These are phyloP conservation scores for Bruguiera gymnorhiza DNA, from an alignment of 345 rosid genomes.

Conservation along the genomic window DNA sequence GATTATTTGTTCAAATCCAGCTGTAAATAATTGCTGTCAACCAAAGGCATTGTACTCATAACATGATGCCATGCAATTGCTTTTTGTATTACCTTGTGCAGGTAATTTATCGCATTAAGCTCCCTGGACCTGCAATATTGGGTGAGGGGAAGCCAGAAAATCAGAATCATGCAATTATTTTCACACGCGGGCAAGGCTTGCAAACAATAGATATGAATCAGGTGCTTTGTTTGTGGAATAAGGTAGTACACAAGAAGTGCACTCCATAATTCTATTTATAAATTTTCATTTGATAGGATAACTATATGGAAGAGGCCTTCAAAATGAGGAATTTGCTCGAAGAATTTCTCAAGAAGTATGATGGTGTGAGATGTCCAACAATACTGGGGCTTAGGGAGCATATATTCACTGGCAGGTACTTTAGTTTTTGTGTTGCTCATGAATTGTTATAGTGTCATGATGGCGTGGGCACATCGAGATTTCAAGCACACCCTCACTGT, in stretches of 20 bases:
- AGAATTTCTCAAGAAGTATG: conserved; percentile 92
- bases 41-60: not conserved
- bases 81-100: conserved; percentile 23
- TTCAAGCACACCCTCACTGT: not conserved
- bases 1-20: too few species aligned
- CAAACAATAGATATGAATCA: conserved; percentile 99
- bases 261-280: not conserved
- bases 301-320: conserved; percentile 98
- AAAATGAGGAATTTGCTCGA: conserved; percentile 95
- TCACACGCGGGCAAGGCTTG: conserved; percentile 97
- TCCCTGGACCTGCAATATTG: conserved; percentile 94
- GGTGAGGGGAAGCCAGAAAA: conserved; percentile 99
- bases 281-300: conserved; percentile 50
- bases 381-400: conserved; percentile 99
- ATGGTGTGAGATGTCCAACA: conserved; percentile 86
- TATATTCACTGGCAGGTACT: conserved; percentile 97
- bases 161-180: conserved; percentile 96
- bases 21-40: not conserved
- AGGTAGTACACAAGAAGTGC: not conserved
- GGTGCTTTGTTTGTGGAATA: conserved; percentile 31
- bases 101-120: conserved; percentile 89
- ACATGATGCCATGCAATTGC: not conserved
- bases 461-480: not conserved
- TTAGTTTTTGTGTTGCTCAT: not conserved
- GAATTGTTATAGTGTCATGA: not conserved